Evolutionary conservation across 164 flowering plant species (phyloP), one percentile per base, ranked within the genome.

Genomic region (Litsea cubeba): DNA sequence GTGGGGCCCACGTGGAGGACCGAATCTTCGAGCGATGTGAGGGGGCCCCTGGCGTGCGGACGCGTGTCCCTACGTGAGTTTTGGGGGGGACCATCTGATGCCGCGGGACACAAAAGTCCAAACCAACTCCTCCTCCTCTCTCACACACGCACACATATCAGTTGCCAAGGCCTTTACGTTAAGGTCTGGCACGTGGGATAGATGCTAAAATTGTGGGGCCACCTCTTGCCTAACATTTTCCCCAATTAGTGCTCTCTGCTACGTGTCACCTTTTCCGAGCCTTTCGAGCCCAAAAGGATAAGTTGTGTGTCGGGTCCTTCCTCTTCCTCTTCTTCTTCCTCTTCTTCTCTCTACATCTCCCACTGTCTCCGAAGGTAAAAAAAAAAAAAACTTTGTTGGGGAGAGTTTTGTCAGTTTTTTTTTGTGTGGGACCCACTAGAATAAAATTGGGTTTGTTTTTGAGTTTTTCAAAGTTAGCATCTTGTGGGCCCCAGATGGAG

Each of bases 111-210:
- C 75, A 71, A 75, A 71, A 78, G 78, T 75, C 81, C 78, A 78
- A 54, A 78, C 77, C 57, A 66, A 30, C 35, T 30, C 35, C 35
- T 30, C 0, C 35, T 5, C 26, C 35, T 30, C 35, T 30, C 35
- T 28, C 5, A 0, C 30, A 3, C 35, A 30, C 35, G 1, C 69
- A 71, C 72, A 5, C 10, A 40, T 5, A 35, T 6, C 75, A 68
- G 78, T 75, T 73, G 76, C 76, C 78, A 50, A 72, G 50, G 22
- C 30, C 76, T 68, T 69, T 75, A 72, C 76, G 72, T 75, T 72
- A 75, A 75, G 65, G 64, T 75, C 68, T 72, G 77, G 77, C 75
- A 72, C 70, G 77, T 70, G 74, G 80, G 71, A 73, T 72, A 57
- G 62, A 76, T 69, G 68, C 79, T 76, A 72, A 30, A 68, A 23